Base-by-base conservation (phyloP, 2,329 filamentous ascomycete species). In the Trichophyton equinum region DNA sequence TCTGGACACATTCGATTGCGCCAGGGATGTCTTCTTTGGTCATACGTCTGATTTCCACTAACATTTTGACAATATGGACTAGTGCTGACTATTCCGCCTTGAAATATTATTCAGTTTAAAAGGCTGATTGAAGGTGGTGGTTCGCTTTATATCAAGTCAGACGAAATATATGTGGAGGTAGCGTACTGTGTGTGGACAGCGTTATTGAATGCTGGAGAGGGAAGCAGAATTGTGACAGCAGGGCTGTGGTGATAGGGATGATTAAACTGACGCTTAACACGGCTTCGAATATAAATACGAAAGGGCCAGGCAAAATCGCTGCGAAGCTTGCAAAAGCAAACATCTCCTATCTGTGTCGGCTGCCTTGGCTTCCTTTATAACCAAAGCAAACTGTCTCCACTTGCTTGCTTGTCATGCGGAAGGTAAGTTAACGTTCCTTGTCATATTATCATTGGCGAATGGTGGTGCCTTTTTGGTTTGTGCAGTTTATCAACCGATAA, bases 1-100 rank as follows among this genome's bases (percentile, higher is more conserved):
- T 76, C 67, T 88, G 85, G 56, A 88, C 83, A 51, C 83, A 85
- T 44, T 81, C 78, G 58, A 87, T 81, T 22, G 83, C 83, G 6
- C 80, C 82, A 27, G 84, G 79, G 59, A 87, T 86, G 65, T 88
- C 85, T 57, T 71, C 68, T 65, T 82, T 76, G 1, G 77, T 78
- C 67, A 88, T 78, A 7, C 75, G 77, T 3, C 77, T 73, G 61
- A 88, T 79, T 63, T 80, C 70, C 68, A 87, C 79, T 4, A 74
- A 67, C 80, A 82, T 82, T 18, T 57, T 56, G 40, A 42, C 20
- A 20, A 25, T 49, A 49, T 36, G 20, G 11, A 15, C 11, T 49
- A 22, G 20, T 22, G 40, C 30, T 49, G 46, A 36, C 18, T 22
- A 20, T 47, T 18, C 18, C 18, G 18, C 9, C 11, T 22, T 25